Percentiles rank a stretch among this genome's conserved stretches.
Evolutionary conservation across 805 yeast genomes (phyloP).

Genomic region (Hyphopichia homilentoma): DNA sequence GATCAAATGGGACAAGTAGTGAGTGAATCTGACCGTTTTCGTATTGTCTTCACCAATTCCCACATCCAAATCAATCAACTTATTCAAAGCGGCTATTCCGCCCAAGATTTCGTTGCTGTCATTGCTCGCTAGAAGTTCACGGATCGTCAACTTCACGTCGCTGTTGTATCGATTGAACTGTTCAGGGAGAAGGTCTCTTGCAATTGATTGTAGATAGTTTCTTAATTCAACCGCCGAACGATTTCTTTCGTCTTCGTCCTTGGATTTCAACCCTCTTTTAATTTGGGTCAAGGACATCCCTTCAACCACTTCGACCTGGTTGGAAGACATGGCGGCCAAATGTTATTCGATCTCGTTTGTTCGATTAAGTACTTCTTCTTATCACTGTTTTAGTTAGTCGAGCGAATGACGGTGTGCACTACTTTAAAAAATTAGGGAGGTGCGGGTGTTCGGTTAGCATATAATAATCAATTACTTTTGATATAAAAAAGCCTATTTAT

Average conservation of each 20-base stretch:
- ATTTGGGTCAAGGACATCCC: conserved; percentile 52
- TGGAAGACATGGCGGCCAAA: conserved; percentile 19
- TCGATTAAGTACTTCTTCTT: no score
- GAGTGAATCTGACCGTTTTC: conserved; percentile 87
- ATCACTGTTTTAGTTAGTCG: no score
- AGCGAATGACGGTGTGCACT: no score
- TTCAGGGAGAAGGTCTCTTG: conserved; percentile 79
- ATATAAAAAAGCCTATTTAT: no score
- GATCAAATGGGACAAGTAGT: conserved; percentile 74
- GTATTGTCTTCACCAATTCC: conserved; percentile 74
- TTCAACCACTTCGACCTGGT: conserved; percentile 36
- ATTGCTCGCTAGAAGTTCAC: conserved; percentile 75
- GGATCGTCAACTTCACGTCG: conserved; percentile 81
- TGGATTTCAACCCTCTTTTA: conserved; percentile 46
- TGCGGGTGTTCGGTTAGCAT: no score
- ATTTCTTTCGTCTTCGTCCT: conserved; percentile 38
- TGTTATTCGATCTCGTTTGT: no score
- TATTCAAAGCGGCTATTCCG: conserved; percentile 87
- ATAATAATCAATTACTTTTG: no score
- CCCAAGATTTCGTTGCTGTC: conserved; percentile 76
- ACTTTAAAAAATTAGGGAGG: no score
- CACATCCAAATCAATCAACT: conserved; percentile 79
- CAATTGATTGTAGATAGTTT: conserved; percentile 63
- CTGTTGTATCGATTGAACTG: conserved; percentile 78
- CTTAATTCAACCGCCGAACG: conserved; percentile 70